Percentiles rank a stretch among this genome's conserved stretches.
Evolutionary conservation across 805 yeast species (phyloP).

Genomic region (Candida silvatica): DNA sequence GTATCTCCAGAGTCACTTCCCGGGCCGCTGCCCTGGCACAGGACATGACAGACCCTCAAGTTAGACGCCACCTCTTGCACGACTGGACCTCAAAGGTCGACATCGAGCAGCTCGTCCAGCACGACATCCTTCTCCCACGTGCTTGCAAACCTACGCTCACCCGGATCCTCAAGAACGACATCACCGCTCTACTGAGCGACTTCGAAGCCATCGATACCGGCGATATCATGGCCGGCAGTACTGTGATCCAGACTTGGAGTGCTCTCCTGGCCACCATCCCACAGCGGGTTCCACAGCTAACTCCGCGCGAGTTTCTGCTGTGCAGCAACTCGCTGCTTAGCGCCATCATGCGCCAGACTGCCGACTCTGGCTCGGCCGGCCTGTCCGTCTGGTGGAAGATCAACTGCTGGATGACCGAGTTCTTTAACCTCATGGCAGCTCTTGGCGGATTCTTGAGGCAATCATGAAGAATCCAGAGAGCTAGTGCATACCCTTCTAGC

Average conservation of each 20-base stretch:
- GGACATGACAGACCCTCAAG: slow-evolving; percentile 36
- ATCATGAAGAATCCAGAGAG: no score
- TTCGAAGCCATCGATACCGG: slow-evolving; percentile 3
- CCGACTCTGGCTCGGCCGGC: slow-evolving; percentile 38
- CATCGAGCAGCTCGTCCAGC: slow-evolving; percentile 8
- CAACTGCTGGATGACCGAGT: slow-evolving; percentile 71
- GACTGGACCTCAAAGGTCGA: slow-evolving; percentile 38
- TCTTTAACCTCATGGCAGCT: slow-evolving; percentile 59
- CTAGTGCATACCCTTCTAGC: no score
- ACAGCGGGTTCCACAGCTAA: slow-evolving; percentile 34
- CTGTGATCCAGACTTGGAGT: slow-evolving; percentile 10
- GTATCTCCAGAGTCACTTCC: slow-evolving; percentile 14
- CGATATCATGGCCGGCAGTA: slow-evolving; percentile 2
- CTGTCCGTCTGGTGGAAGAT: slow-evolving; percentile 73
- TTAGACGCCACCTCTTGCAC: slow-evolving; percentile 6
- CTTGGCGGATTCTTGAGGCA: slow-evolving; percentile 41
- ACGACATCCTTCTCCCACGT: slow-evolving; percentile 11
- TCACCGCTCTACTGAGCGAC: slow-evolving; percentile 1
- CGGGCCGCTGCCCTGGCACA: slow-evolving; percentile 30
- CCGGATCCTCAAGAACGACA: slow-evolving; percentile 25
- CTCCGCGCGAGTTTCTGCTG: slow-evolving; percentile 48
- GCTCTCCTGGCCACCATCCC: slow-evolving; percentile 13
- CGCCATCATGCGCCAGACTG: slow-evolving; percentile 52
- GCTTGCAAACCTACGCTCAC: slow-evolving; percentile 14
- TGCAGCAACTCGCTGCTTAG: slow-evolving; percentile 47